Evolutionary conservation across 257 asterid species (phyloP).

Genomic region (Plectranthus barbatus): DNA sequence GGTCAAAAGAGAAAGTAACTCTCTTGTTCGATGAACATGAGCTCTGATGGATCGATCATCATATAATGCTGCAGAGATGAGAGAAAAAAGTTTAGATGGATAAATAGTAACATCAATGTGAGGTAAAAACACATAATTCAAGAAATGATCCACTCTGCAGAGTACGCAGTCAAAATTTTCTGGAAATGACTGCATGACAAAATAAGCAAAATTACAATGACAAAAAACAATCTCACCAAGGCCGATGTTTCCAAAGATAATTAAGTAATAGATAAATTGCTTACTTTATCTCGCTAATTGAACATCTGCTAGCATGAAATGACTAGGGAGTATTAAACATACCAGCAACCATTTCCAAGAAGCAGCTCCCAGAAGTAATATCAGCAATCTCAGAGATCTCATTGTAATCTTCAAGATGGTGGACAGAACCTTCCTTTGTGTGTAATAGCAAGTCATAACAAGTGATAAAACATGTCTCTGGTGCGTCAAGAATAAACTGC

Average conservation of each 20-base stretch:
- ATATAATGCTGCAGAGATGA: constrained; percentile 59
- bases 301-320: background rate
- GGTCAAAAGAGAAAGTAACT: constrained; percentile 73
- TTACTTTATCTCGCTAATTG: background rate
- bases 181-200: background rate
- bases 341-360: constrained; percentile 94
- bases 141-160: background rate
- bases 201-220: background rate
- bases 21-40: constrained; percentile 83
- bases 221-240: background rate
- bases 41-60: constrained; percentile 98
- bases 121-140: background rate
- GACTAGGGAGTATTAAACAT: constrained; percentile 12
- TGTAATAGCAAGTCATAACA: constrained; percentile 86
- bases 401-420: constrained; percentile 86
- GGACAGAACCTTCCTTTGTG: constrained; percentile 63
- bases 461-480: constrained; percentile 84
- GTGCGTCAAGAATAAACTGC: constrained; percentile 96
- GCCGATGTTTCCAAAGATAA: background rate
- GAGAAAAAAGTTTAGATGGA: constrained; percentile 13
- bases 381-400: constrained; percentile 94
- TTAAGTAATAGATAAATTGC: background rate
- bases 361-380: constrained; percentile 74
- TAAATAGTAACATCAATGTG: background rate
- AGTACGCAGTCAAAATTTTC: background rate